Percentiles rank a stretch among this genome's conserved stretches.
phyloP scores from a whole-genome alignment of 139 green algal genomes.

The Chlamydomonas incerta region DNA sequence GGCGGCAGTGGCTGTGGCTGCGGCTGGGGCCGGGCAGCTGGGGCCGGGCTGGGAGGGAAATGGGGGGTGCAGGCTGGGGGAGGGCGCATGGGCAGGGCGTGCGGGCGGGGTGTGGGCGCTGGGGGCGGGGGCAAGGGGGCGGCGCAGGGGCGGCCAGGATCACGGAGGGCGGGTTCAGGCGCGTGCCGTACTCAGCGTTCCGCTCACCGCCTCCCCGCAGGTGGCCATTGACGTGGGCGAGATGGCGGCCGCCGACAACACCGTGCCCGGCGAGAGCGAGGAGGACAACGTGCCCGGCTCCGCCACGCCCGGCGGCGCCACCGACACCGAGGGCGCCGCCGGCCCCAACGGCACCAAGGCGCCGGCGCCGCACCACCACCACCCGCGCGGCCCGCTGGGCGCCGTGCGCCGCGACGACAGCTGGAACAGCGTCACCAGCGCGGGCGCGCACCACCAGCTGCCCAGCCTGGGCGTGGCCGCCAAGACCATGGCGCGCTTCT shows the following conservation, averaged over 20 bases:
- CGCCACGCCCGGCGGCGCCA: no score
- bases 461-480: slow-evolving; percentile 31
- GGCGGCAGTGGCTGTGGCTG: neutral
- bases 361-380: neutral
- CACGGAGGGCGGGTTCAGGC: no score
- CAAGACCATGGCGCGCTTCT: slow-evolving; percentile 39
- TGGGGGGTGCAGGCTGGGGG: no score
- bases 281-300: no score
- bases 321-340: neutral
- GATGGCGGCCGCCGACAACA: neutral
- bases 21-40: neutral
- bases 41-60: no score
- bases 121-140: no score
- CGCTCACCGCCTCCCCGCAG: neutral
- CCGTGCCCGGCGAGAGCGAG: no score
- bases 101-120: no score
- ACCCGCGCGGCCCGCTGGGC: neutral
- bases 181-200: no score
- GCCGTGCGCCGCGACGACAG: slow-evolving; percentile 26
- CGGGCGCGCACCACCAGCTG: slow-evolving; percentile 38
- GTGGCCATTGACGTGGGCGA: slow-evolving; percentile 34
- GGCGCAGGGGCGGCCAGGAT: no score
- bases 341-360: neutral
- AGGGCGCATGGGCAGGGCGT: no score
- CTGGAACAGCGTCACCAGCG: slow-evolving; percentile 35